Percentiles rank a stretch among this genome's conserved stretches.
phyloP scores from a whole-genome alignment of 176 grass and related monocot genomes.

The Puccinellia tenuiflora region DNA sequence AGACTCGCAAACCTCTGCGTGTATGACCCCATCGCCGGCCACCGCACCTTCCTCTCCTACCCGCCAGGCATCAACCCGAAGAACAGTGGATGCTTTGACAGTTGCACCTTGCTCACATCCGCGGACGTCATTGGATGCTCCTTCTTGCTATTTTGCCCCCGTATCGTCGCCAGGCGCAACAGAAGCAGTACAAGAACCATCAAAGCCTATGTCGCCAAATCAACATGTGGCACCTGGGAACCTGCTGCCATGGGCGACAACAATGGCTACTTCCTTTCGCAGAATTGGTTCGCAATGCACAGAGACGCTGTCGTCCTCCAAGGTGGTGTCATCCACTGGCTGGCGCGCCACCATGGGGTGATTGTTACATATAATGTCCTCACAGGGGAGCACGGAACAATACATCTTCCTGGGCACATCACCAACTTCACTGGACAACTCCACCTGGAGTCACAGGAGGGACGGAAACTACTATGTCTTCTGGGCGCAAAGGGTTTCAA shows the following conservation, averaged over 20 bases:
- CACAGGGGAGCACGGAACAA: too few species aligned
- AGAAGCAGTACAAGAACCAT: background rate
- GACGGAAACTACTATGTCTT: too few species aligned
- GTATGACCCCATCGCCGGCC: background rate
- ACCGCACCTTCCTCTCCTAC: background rate
- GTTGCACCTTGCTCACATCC: background rate
- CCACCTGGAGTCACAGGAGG: too few species aligned
- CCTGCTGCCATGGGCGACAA: background rate
- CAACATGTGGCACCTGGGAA: background rate
- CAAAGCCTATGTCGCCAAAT: background rate
- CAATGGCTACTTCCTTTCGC: background rate
- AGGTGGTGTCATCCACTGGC: background rate
- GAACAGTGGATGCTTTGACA: background rate
- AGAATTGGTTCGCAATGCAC: background rate
- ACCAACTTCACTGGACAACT: too few species aligned
- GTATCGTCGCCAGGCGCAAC: background rate
- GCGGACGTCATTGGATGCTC: background rate
- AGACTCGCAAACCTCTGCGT: background rate
- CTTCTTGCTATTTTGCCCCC: background rate
- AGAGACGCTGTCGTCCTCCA: background rate
- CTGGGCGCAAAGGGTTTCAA: too few species aligned
- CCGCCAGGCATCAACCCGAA: background rate
- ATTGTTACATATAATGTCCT: too few species aligned
- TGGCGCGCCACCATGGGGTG: too few species aligned
- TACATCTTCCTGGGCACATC: too few species aligned